These are phyloP conservation scores for Lepidium campestre DNA, from an alignment of 441 rosid genomes.

Conservation along the genomic window DNA sequence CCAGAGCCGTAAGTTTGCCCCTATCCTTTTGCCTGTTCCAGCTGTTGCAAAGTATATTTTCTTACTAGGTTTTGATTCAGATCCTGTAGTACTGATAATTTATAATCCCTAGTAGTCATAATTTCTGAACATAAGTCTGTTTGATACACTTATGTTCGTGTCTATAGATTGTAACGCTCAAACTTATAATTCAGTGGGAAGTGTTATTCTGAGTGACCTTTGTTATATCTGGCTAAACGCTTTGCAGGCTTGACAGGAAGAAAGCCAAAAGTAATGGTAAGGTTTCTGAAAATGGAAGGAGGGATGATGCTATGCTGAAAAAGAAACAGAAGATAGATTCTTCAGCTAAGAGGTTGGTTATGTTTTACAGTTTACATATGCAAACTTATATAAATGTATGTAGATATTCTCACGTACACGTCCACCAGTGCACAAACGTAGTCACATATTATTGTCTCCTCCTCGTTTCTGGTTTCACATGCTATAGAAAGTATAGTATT, in stretches of 20 bases:
- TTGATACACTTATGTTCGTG: not conserved
- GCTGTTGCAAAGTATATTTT: not conserved
- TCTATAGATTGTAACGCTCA: not conserved
- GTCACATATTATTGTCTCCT: not conserved
- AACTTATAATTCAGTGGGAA: not conserved
- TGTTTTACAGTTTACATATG: not conserved
- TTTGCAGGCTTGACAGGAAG: not conserved
- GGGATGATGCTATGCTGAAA: not conserved
- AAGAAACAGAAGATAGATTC: not conserved
- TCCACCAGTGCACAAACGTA: not conserved
- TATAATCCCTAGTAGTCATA: not conserved
- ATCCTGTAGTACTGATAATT: not conserved
- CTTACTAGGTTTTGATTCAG: not conserved
- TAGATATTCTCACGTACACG: not conserved
- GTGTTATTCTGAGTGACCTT: not conserved
- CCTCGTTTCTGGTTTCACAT: not conserved
- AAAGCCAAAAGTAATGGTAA: not conserved
- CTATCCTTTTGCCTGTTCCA: not conserved
- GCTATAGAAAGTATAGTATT: not conserved
- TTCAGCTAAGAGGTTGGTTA: not conserved
- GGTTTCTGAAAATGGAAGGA: not conserved
- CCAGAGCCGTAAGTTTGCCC: slow-evolving; percentile 48
- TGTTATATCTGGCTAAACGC: not conserved
- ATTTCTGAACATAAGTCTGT: not conserved
- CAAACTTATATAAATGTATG: not conserved